phyloP scores from a whole-genome alignment of 2,329 filamentous ascomycete genomes.

The Lizonia empirigonia region DNA sequence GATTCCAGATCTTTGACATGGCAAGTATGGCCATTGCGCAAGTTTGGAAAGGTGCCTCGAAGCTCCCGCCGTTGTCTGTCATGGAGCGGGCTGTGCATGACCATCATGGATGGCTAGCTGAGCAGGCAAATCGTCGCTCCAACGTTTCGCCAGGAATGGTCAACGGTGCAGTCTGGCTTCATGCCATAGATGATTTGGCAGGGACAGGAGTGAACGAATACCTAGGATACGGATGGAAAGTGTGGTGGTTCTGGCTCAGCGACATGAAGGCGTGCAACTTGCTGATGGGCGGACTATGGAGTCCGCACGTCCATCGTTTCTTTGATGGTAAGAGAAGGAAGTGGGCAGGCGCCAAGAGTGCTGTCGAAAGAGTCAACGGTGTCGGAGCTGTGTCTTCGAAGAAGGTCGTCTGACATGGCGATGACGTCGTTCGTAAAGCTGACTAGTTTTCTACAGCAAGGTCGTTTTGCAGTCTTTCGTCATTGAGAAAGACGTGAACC shows the following conservation, averaged over 20 bases:
- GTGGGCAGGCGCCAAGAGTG: constrained; percentile 51
- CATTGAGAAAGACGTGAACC: too few relatives aligned
- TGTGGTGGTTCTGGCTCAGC: constrained; percentile 52
- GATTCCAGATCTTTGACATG: constrained; percentile 46
- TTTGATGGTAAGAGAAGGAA: constrained; percentile 51
- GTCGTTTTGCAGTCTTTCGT: too few relatives aligned
- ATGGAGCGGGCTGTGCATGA: constrained; percentile 36
- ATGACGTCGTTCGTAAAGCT: neutral
- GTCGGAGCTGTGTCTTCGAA: constrained; percentile 1
- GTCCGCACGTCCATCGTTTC: constrained; percentile 50
- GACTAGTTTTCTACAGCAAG: neutral
- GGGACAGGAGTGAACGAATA: constrained; percentile 51
- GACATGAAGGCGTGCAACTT: constrained; percentile 49
- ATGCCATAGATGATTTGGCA: constrained; percentile 52
- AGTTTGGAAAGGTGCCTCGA: constrained; percentile 50
- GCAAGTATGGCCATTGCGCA: constrained; percentile 55
- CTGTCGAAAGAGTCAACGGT: constrained; percentile 39
- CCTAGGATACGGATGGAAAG: constrained; percentile 50
- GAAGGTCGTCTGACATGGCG: neutral
- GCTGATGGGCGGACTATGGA: constrained; percentile 50
- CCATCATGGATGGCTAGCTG: constrained; percentile 33
- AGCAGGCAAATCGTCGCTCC: constrained; percentile 44
- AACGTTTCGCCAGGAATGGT: constrained; percentile 32
- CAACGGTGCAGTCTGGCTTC: constrained; percentile 40
- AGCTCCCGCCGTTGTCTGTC: constrained; percentile 43